A percentile compares a stretch with the other conserved stretches of the same genome.
Conservation (phyloP, 129 eudicot genomes). For the Smallanthus sonchifolius region DNA sequence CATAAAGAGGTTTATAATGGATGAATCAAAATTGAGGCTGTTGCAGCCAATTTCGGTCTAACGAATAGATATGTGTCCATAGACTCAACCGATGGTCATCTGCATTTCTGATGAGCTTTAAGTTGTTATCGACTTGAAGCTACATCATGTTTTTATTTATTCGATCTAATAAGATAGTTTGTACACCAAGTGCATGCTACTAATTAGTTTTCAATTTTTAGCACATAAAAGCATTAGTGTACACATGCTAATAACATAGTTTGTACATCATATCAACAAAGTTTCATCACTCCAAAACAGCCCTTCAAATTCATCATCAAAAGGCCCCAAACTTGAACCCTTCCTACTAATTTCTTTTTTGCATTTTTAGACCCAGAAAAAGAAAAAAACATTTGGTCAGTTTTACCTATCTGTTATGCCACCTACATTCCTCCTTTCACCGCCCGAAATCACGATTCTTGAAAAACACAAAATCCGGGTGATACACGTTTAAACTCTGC, state of each 20-base stretch:
- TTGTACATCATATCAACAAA: slow-evolving; percentile 27
- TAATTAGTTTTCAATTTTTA: neutral
- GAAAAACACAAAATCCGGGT: slow-evolving; percentile 81
- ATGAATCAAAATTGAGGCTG: too few relatives aligned
- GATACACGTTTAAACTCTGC: slow-evolving; percentile 58
- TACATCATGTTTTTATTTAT: too few relatives aligned
- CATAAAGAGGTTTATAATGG: too few relatives aligned
- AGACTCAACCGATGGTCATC: too few relatives aligned
- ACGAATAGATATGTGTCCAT: too few relatives aligned
- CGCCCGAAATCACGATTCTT: slow-evolving; percentile 48
- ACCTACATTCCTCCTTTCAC: slow-evolving; percentile 19
- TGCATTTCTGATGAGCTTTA: too few relatives aligned
- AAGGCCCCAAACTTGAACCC: slow-evolving; percentile 23
- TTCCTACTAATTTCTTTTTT: slow-evolving; percentile 11
- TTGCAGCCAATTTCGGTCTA: too few relatives aligned
- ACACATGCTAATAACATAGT: slow-evolving; percentile 19
- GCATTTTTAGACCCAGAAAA: neutral
- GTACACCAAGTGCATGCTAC: neutral
- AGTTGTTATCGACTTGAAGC: too few relatives aligned
- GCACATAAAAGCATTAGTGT: slow-evolving; percentile 29
- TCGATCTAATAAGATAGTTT: neutral
- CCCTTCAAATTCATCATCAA: slow-evolving; percentile 19
- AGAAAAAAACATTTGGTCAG: slow-evolving; percentile 26
- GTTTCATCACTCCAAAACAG: slow-evolving; percentile 15
- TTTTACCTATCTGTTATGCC: slow-evolving; percentile 17